phyloP scores from a whole-genome alignment of 129 eudicot species.

The Flaveria ramosissima region DNA sequence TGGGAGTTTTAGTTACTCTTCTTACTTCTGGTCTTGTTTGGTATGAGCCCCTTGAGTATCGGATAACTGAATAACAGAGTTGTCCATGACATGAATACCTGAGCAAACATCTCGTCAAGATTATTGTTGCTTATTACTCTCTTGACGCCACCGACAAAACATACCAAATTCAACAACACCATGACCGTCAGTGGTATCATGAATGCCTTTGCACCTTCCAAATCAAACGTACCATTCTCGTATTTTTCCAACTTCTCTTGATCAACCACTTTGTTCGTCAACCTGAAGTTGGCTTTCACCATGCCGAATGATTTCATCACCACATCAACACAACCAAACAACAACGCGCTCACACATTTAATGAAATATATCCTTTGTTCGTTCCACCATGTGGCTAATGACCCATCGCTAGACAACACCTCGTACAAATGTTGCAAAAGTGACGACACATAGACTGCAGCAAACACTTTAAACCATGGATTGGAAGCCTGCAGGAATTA shows the following conservation, averaged over 20 bases:
- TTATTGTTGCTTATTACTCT: constrained; percentile 40
- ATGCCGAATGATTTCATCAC: constrained; percentile 55
- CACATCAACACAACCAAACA: constrained; percentile 69
- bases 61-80: constrained; percentile 61
- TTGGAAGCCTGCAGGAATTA: constrained; percentile 44
- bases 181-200: constrained; percentile 57
- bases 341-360: constrained; percentile 53
- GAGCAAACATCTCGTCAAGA: constrained; percentile 68
- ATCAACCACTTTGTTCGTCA: constrained; percentile 75
- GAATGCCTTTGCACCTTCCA: constrained; percentile 66
- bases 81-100: constrained; percentile 49
- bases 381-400: constrained; percentile 71
- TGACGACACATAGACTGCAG: constrained; percentile 52
- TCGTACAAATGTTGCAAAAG: constrained; percentile 56
- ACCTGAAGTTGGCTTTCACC: constrained; percentile 58
- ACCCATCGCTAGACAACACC: constrained; percentile 57
- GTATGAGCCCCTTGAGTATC: constrained; percentile 58
- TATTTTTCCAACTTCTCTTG: constrained; percentile 63
- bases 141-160: constrained; percentile 61
- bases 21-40: constrained; percentile 42
- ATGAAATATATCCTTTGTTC: constrained; percentile 71
- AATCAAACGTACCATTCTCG: constrained; percentile 61
- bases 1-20: neutral
- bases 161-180: constrained; percentile 52
- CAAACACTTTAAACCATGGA: constrained; percentile 65